These are phyloP conservation scores for Phaeosphaeriaceae sp. DNA, from an alignment of 2,329 filamentous ascomycete species.

Conservation along the genomic window DNA sequence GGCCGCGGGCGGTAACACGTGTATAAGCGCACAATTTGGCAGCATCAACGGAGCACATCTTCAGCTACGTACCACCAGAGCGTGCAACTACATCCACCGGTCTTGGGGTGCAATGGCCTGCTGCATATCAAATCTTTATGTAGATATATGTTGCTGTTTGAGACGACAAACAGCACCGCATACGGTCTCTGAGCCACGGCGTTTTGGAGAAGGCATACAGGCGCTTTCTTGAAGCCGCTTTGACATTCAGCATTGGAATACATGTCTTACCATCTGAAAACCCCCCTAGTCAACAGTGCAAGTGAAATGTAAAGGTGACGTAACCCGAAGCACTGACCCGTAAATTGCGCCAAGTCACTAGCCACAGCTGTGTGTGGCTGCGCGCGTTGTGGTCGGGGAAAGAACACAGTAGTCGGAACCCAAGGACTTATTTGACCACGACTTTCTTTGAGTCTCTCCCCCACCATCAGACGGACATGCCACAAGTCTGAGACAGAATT, in stretches of 20 bases:
- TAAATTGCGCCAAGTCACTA: conserved; percentile 1
- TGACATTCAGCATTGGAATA: background rate
- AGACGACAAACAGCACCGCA: background rate
- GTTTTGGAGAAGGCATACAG: background rate
- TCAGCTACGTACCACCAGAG: background rate
- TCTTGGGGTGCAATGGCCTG: background rate
- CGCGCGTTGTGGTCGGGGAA: conserved; percentile 27
- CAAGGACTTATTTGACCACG: conserved; percentile 29
- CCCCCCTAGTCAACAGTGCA: background rate
- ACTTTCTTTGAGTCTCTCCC: conserved; percentile 37
- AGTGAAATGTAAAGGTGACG: background rate
- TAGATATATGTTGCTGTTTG: background rate
- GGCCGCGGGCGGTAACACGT: background rate
- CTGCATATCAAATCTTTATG: background rate
- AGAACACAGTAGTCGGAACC: conserved; percentile 40
- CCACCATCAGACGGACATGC: conserved; percentile 31
- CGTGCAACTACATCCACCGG: background rate
- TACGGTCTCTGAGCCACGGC: conserved; percentile 2
- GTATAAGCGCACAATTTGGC: background rate
- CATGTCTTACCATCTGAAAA: background rate
- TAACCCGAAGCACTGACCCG: conserved; percentile 12
- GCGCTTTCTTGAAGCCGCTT: background rate
- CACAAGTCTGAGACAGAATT: conserved; percentile 20
- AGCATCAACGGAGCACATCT: background rate
- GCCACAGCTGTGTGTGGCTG: conserved; percentile 25